Conservation (phyloP, 83 land plant species). For the Thuja plicata region DNA sequence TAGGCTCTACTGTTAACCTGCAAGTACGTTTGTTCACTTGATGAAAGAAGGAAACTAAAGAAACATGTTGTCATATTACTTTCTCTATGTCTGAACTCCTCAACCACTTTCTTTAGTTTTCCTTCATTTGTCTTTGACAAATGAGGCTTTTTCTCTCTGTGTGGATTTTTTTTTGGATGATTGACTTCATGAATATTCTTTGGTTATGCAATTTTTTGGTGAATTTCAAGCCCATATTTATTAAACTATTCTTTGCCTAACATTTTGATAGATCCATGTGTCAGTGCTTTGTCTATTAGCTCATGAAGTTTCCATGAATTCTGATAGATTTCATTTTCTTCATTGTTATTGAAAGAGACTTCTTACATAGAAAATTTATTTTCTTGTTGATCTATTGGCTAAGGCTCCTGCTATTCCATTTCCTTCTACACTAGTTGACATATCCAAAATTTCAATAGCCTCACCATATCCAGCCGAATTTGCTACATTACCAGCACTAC, state of each 20-base stretch:
- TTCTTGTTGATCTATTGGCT: background rate
- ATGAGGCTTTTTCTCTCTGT: conserved; percentile 79
- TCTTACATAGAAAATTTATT: background rate
- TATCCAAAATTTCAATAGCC: background rate
- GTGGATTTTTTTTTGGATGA: conserved; percentile 18
- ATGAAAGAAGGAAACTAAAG: too few relatives aligned
- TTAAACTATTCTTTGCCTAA: conserved; percentile 18
- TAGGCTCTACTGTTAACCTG: too few relatives aligned
- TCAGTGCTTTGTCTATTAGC: conserved; percentile 85
- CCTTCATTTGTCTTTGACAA: conserved; percentile 94
- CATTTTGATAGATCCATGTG: conserved; percentile 50
- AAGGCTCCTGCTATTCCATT: background rate
- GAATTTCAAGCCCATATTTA: conserved; percentile 45
- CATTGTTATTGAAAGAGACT: conserved; percentile 12
- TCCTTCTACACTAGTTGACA: conserved; percentile 7
- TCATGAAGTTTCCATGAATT: conserved; percentile 56
- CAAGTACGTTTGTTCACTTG: too few relatives aligned
- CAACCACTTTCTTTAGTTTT: conserved; percentile 86
- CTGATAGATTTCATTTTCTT: conserved; percentile 13
- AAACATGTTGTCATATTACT: too few relatives aligned
- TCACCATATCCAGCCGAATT: background rate
- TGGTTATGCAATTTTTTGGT: conserved; percentile 20
- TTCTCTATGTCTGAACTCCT: too few relatives aligned
- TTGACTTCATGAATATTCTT: conserved; percentile 36
- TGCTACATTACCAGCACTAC: background rate